phyloP scores from a whole-genome alignment of 441 rosid species.

The Pelargonium myrrhifolium region DNA sequence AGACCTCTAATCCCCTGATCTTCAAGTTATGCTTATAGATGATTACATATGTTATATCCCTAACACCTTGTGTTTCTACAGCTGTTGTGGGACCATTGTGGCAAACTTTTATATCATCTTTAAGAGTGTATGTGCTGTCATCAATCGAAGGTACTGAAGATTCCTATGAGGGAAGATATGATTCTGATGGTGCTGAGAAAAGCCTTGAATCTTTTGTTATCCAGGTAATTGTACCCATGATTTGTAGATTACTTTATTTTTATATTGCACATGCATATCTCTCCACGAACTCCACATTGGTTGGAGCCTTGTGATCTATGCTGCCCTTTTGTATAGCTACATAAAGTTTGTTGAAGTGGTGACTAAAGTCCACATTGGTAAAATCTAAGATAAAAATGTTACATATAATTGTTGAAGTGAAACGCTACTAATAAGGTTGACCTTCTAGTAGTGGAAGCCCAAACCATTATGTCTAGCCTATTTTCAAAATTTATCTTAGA shows the following conservation, averaged over 20 bases:
- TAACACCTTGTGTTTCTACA: slow-evolving; percentile 31
- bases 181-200: slow-evolving; percentile 92
- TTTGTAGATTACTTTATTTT: slow-evolving; percentile 5
- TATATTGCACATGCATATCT: background rate
- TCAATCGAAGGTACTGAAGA: slow-evolving; percentile 77
- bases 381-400: too few relatives aligned
- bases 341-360: too few relatives aligned
- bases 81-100: slow-evolving; percentile 77
- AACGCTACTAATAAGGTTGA: too few relatives aligned
- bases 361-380: too few relatives aligned
- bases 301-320: too few relatives aligned
- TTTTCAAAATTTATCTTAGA: too few relatives aligned
- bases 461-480: too few relatives aligned
- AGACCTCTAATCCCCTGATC: background rate
- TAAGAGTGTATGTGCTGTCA: slow-evolving; percentile 58
- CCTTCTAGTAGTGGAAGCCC: too few relatives aligned
- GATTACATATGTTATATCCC: slow-evolving; percentile 10
- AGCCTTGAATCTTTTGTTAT: slow-evolving; percentile 87
- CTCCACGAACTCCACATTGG: too few relatives aligned
- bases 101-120: slow-evolving; percentile 80
- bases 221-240: slow-evolving; percentile 47
- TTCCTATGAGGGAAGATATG: slow-evolving; percentile 75
- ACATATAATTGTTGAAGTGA: too few relatives aligned
- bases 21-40: slow-evolving; percentile 10
- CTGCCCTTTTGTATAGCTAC: too few relatives aligned